Conservation (phyloP, 2,329 filamentous ascomycete species). For the Pyrenochaeta sp. region DNA sequence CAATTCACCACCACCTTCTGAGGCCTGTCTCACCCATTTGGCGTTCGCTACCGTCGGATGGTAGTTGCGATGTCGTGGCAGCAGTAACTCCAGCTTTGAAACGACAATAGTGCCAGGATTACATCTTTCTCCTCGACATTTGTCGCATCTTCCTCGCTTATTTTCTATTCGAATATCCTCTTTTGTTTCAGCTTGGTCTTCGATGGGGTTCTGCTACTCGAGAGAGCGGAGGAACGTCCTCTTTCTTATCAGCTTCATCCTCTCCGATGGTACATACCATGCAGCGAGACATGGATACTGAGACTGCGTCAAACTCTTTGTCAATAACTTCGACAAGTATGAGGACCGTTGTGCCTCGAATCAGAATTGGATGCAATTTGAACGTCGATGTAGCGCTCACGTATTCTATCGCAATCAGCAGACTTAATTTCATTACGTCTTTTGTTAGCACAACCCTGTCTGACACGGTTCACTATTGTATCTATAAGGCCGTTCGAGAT, state of each 20-base stretch:
- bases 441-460: background rate
- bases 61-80: slow-evolving; percentile 10
- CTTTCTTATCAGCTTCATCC: slow-evolving; percentile 3
- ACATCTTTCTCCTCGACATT: slow-evolving; percentile 15
- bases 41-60: slow-evolving; percentile 12
- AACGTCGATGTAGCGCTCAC: background rate
- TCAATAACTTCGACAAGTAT: background rate
- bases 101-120: slow-evolving; percentile 14
- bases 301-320: slow-evolving; percentile 11
- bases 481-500: background rate
- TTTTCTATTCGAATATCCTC: background rate
- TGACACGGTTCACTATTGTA: background rate
- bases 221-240: slow-evolving; percentile 5
- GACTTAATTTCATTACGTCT: background rate
- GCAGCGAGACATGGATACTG: slow-evolving; percentile 12
- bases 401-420: background rate
- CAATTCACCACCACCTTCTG: slow-evolving; percentile 27
- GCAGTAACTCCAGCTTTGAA: slow-evolving; percentile 16
- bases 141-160: slow-evolving; percentile 18
- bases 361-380: background rate
- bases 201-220: slow-evolving; percentile 2
- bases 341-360: background rate
- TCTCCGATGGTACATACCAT: slow-evolving; percentile 14
- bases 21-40: slow-evolving; percentile 20
- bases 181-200: slow-evolving; percentile 17